Conservation (phyloP, 2,329 filamentous ascomycete genomes). For the Fusarium agapanthi region DNA sequence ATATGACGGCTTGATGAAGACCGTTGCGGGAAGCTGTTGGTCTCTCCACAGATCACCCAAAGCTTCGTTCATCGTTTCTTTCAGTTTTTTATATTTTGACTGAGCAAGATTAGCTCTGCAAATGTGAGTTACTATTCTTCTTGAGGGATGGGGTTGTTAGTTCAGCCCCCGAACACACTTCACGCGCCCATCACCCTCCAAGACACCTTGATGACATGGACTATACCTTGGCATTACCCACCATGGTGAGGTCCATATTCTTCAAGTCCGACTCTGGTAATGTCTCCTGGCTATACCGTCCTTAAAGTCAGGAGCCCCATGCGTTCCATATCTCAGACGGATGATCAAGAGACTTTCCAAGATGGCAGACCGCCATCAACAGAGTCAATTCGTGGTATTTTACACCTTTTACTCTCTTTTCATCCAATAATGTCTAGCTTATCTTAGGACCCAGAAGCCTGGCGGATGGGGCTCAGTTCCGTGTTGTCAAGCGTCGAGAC, state of each 20-base stretch:
- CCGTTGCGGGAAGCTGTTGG: neutral
- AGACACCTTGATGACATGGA: neutral
- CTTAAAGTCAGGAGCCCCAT: neutral
- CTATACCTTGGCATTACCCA: neutral
- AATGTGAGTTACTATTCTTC: too few species aligned
- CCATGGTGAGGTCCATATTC: neutral
- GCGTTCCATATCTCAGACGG: neutral
- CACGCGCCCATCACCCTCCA: neutral
- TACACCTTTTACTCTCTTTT: neutral
- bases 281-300: neutral
- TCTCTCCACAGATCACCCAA: neutral
- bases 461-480: neutral
- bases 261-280: neutral
- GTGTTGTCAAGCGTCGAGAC: neutral
- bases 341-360: neutral
- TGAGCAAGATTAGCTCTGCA: neutral
- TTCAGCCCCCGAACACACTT: neutral
- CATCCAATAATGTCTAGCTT: neutral
- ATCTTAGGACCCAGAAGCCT: neutral
- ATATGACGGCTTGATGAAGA: neutral
- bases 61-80: neutral
- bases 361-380: neutral
- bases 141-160: neutral
- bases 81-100: too few species aligned
- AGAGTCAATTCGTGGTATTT: neutral